Evolutionary conservation across 2,329 filamentous ascomycete genomes (phyloP).

Genomic region (Thelonectria olida): DNA sequence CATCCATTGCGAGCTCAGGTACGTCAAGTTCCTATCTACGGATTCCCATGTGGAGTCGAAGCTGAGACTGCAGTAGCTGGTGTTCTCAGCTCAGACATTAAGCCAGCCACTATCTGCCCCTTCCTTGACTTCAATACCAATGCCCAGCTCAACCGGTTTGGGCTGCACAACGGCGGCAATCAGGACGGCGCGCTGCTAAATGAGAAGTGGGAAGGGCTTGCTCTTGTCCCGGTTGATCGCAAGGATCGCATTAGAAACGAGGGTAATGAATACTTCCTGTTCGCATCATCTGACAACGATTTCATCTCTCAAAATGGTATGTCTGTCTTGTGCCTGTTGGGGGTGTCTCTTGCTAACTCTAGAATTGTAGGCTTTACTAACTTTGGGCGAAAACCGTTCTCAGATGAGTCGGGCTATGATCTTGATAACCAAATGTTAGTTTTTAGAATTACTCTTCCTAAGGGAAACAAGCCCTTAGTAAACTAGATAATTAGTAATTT

Average conservation of each 20-base stretch:
- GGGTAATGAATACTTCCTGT: conserved; percentile 72
- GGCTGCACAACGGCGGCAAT: conserved; percentile 72
- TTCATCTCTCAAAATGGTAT: conserved; percentile 76
- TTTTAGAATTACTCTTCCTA: conserved; percentile 62
- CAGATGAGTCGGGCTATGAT: conserved; percentile 65
- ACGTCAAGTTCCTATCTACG: background rate
- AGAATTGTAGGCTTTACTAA: conserved; percentile 59
- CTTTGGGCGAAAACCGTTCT: conserved; percentile 63
- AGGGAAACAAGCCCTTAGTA: conserved; percentile 34
- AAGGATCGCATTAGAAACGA: conserved; percentile 26
- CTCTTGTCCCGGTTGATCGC: conserved; percentile 65
- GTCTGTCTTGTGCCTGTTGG: conserved; percentile 24
- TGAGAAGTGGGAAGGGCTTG: conserved; percentile 81
- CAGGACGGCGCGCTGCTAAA: conserved; percentile 70
- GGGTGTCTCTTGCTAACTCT: background rate
- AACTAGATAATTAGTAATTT: too few relatives aligned
- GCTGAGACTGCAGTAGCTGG: conserved; percentile 49
- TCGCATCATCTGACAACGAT: conserved; percentile 77
- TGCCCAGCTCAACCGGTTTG: conserved; percentile 70
- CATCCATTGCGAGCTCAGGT: conserved; percentile 34
- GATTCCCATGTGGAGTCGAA: background rate
- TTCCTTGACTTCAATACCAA: conserved; percentile 77
- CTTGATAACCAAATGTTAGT: conserved; percentile 71
- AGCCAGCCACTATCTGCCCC: conserved; percentile 68
- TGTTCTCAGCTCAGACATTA: conserved; percentile 61